Percentiles rank a stretch among this genome's conserved stretches.
Evolutionary conservation across 495 filamentous ascomycete genomes (phyloP).

Genomic region (Podospora pseudopauciseta): DNA sequence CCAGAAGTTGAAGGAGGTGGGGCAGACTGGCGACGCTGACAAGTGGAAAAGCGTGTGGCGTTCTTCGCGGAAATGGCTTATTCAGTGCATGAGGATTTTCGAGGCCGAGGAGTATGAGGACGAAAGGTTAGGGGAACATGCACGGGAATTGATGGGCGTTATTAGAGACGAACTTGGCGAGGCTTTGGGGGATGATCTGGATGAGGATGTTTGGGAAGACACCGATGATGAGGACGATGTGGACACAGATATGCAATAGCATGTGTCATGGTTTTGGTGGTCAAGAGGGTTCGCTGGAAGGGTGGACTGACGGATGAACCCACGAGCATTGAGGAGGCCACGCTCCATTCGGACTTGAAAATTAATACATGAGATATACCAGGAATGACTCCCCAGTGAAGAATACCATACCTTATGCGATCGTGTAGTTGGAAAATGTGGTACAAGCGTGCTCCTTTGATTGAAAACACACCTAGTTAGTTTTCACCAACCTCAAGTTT

Average conservation of each 20-base stretch:
- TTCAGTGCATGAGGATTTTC: constrained; percentile 58
- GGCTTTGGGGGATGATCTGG: constrained; percentile 46
- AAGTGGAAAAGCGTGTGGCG: constrained; percentile 49
- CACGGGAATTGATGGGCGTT: constrained; percentile 54
- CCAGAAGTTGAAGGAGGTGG: constrained; percentile 55
- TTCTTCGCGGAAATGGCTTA: constrained; percentile 59
- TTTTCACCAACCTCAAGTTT: constrained; percentile 59
- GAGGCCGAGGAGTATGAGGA: constrained; percentile 66
- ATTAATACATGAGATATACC: neutral
- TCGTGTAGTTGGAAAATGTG: neutral
- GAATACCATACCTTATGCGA: neutral
- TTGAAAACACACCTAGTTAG: constrained; percentile 14
- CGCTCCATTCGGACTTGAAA: neutral
- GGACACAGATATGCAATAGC: constrained; percentile 30
- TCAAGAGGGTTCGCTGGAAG: neutral
- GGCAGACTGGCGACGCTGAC: constrained; percentile 33
- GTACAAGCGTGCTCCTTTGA: neutral
- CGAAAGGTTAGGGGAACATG: constrained; percentile 63
- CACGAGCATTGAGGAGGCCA: neutral
- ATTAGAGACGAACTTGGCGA: constrained; percentile 57
- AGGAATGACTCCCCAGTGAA: neutral
- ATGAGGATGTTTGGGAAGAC: constrained; percentile 37
- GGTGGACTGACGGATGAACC: neutral
- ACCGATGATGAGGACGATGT: constrained; percentile 29
- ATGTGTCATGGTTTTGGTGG: neutral